Evolutionary conservation across 2,329 filamentous ascomycete genomes (phyloP).

Genomic region (Penicillium palitans): DNA sequence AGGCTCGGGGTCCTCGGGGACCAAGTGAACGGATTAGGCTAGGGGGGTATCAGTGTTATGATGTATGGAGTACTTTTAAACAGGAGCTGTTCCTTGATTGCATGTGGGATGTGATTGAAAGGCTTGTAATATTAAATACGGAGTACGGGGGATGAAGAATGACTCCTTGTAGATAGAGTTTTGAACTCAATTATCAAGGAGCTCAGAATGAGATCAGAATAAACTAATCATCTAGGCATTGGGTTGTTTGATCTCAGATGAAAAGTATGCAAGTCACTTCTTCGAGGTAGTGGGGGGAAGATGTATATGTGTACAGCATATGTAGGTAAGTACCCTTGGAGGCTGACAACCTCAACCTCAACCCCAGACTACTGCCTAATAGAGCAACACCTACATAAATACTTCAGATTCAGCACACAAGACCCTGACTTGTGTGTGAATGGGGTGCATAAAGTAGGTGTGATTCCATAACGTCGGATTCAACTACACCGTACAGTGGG

Average conservation of each 20-base stretch:
- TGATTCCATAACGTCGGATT: conserved; percentile 2
- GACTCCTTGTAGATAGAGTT: background rate
- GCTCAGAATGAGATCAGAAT: background rate
- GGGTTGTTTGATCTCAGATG: background rate
- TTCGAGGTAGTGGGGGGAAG: background rate
- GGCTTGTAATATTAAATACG: background rate
- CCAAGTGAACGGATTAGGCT: background rate
- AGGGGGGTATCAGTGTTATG: background rate
- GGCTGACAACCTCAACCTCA: background rate
- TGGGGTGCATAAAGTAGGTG: conserved; percentile 2
- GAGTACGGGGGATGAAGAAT: background rate
- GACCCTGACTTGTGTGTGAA: background rate
- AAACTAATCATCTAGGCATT: background rate
- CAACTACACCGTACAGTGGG: background rate
- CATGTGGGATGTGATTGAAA: background rate
- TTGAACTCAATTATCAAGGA: background rate
- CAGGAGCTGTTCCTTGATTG: background rate
- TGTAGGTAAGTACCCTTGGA: background rate
- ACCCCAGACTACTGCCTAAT: conserved; percentile 4
- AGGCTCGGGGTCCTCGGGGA: conserved; percentile 2
- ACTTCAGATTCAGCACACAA: no score
- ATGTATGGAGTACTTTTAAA: background rate
- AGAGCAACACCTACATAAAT: background rate
- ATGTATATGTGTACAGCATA: background rate
- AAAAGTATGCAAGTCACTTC: background rate